Conservation (phyloP, 805 yeast species). For the Phaffomyces thermotolerans region DNA sequence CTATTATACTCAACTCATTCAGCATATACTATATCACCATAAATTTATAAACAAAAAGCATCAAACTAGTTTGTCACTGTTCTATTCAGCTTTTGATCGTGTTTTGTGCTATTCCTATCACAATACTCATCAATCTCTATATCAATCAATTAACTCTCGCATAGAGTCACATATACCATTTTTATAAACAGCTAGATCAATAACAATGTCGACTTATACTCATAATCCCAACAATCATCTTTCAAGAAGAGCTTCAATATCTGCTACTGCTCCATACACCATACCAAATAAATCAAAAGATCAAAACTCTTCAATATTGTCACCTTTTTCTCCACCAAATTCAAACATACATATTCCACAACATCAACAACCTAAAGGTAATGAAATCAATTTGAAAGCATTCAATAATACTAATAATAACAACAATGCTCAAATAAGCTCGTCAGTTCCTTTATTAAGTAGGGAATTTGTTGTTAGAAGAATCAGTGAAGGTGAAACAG, state of each 20-base stretch:
- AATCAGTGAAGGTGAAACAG: slow-evolving; percentile 81
- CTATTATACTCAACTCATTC: too few relatives aligned
- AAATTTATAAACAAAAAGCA: too few relatives aligned
- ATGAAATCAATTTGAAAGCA: slow-evolving; percentile 6
- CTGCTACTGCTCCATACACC: slow-evolving; percentile 31
- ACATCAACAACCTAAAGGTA: slow-evolving; percentile 5
- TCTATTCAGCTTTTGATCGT: too few relatives aligned
- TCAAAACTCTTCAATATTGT: neutral
- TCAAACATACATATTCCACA: slow-evolving; percentile 13
- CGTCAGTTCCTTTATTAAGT: slow-evolving; percentile 37
- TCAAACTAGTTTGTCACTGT: too few relatives aligned
- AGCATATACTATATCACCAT: too few relatives aligned
- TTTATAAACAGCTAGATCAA: neutral
- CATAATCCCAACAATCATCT: slow-evolving; percentile 17
- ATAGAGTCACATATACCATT: too few relatives aligned
- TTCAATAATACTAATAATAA: slow-evolving; percentile 7
- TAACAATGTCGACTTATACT: slow-evolving; percentile 7
- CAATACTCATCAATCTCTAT: too few relatives aligned
- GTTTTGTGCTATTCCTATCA: too few relatives aligned
- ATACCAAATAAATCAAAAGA: slow-evolving; percentile 22
- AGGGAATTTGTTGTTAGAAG: slow-evolving; percentile 75
- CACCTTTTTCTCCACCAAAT: slow-evolving; percentile 19
- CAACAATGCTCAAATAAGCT: slow-evolving; percentile 10
- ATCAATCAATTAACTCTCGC: too few relatives aligned
- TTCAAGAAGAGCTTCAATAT: slow-evolving; percentile 30